These are phyloP conservation scores for Trichoderma sp. DNA, from an alignment of 2,329 filamentous ascomycete genomes.

Conservation along the genomic window DNA sequence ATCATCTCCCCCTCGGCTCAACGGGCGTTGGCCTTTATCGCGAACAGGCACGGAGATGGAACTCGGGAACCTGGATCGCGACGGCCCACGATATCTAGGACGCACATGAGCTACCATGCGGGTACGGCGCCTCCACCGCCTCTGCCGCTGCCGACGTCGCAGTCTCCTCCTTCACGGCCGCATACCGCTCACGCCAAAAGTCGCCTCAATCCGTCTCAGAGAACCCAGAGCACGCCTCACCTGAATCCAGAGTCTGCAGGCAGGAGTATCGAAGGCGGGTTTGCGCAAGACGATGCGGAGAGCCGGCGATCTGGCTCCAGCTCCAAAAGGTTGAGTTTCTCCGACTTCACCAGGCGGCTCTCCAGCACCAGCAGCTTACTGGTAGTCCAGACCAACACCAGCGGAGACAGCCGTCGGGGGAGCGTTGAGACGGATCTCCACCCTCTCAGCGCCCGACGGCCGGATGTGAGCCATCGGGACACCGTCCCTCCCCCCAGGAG, in stretches of 20 bases:
- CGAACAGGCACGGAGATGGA: constrained; percentile 46
- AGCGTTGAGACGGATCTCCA: constrained; percentile 51
- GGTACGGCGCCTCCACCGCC: constrained; percentile 29
- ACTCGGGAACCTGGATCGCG: constrained; percentile 39
- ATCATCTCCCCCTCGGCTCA: constrained; percentile 52
- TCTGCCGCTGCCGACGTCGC: constrained; percentile 24
- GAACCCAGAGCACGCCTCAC: constrained; percentile 54
- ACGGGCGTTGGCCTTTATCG: constrained; percentile 54
- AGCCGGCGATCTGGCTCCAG: constrained; percentile 58
- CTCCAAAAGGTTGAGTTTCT: constrained; percentile 62
- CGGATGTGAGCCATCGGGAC: constrained; percentile 49
- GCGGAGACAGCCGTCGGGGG: constrained; percentile 51
- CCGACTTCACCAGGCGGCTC: constrained; percentile 61
- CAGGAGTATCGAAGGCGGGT: constrained; percentile 42
- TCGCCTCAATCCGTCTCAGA: constrained; percentile 48
- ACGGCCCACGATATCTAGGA: constrained; percentile 39
- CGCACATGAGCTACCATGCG: constrained; percentile 41
- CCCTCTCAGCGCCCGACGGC: constrained; percentile 41
- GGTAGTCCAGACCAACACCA: constrained; percentile 60
- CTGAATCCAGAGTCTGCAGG: constrained; percentile 39
- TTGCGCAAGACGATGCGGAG: constrained; percentile 40
- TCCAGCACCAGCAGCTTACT: constrained; percentile 64
- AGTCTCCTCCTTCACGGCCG: constrained; percentile 46
- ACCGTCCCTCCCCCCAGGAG: constrained; percentile 40
- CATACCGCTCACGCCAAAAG: constrained; percentile 56